Evolutionary conservation across 345 rosid species (phyloP), one percentile per base, ranked within the genome.

Genomic region (Anastatica hierochuntica): DNA sequence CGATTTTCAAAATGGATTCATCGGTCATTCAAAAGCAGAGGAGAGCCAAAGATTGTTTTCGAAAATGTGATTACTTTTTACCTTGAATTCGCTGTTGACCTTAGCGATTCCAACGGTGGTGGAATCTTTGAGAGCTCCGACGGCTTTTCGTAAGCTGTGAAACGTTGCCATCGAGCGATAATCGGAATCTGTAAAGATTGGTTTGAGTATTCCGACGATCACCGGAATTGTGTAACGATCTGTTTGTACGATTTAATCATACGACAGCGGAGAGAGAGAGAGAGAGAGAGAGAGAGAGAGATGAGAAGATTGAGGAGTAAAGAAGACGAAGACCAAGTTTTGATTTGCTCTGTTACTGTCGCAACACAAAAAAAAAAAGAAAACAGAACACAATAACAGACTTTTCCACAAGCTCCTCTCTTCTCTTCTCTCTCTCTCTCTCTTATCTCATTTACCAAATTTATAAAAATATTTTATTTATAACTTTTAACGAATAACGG

Each of bases 51-150:
- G n/a, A n/a, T n/a, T n/a, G n/a, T n/a, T n/a, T 4, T 13, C 0
- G 31, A 33, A 11, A 43, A 37, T 7, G 30, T 8, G 10, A 46
- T 26, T 34, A 44, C 46, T 6, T 24, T 8, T 6, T 6, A 92
- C 98, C 98, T 92, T 92, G 61, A 79, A 88, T 43, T 83, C 96
- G 60, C 98, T 92, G 57, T 88, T 88, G 71, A 92, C 96, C 75
- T 85, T 92, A 42, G 96, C 98, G 75, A 92, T 81, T 36, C 94
- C 69, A 62, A 92, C 95, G 30, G 98, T 88, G 62, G 98, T 88
- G 42, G 94, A 71, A 64, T 92, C 98, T 72, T 92, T 92, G 49
- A 92, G 68, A 24, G 98, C 95, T 49, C 98, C 98, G 2, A 92
- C 83, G 14, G 90, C 95, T 75, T 83, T 92, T 58, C 98, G 75